Evolutionary conservation across 441 rosid genomes (phyloP), one percentile per base, ranked within the genome.

Genomic region (Adansonia rubrostipa): DNA sequence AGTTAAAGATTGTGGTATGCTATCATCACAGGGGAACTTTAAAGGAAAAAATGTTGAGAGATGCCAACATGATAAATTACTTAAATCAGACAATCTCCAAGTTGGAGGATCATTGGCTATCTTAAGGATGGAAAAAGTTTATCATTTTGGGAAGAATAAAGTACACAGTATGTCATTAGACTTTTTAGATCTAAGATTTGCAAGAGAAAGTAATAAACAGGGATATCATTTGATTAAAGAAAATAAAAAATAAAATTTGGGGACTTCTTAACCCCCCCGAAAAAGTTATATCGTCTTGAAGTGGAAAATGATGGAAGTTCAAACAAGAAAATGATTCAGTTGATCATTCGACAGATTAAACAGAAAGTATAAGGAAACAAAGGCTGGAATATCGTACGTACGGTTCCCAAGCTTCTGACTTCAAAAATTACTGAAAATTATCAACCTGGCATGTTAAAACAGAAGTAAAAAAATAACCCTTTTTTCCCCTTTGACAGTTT

Each of bases 1-100:
- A 15, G 62, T 72, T 74, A 79, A 84, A 77, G 58, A 68, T 62
- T 0, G 57, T 17, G 63, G 17, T 5, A 24, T n/a, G 60, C 65
- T 62, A 65, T 79, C 83, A 77, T 73, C 76, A 54, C 54, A 24
- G 6, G 15, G 4, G 15, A 22, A 28, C 84, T 75, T 84, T 75
- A 84, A 85, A 84, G 88, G 78, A n/a, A 81, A 36, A 73, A 72
- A 20, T 45, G 33, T 47, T 19, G 20, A 4, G 13, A 54, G 83
- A 81, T 86, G 73, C 88, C 83, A 74, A 82, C 24, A 67, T 15
- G 87, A 88, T 88, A 86, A 86, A 78, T 79, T 84, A 80, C 81
- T 86, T 86, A 83, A 83, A 82, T 81, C 71, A 68, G 60, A 19
- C 66, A 62, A 82, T 73, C 53, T 79, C 64, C 56, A 71, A 42